Percentiles rank a stretch among this genome's conserved stretches.
phyloP scores from a whole-genome alignment of 176 grass and related monocot species.

The Triticum turgidum region DNA sequence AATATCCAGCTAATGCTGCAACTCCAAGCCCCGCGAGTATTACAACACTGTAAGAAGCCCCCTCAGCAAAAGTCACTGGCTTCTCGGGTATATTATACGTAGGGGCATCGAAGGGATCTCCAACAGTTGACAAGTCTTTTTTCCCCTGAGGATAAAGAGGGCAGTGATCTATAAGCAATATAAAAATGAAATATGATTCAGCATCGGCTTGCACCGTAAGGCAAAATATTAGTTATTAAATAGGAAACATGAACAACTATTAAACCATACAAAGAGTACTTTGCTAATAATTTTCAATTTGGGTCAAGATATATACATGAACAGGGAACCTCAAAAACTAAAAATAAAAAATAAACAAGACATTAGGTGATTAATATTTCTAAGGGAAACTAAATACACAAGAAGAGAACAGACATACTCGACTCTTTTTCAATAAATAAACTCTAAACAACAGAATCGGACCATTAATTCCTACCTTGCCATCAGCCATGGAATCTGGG shows the following conservation, averaged over 20 bases:
- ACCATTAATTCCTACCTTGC: not conserved
- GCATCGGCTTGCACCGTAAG: not conserved
- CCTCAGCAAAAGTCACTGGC: slow-evolving; percentile 84
- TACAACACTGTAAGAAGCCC: slow-evolving; percentile 86
- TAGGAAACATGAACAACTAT: not conserved
- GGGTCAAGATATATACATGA: not conserved
- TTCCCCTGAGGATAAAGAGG: slow-evolving; percentile 37
- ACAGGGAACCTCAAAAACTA: not conserved
- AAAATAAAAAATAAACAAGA: not conserved
- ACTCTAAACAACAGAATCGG: not conserved
- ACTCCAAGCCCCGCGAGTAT: slow-evolving; percentile 90
- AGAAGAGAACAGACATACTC: not conserved
- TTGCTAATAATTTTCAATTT: not conserved
- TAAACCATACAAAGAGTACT: not conserved
- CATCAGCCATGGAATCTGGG: not conserved
- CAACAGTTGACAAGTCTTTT: slow-evolving; percentile 69
- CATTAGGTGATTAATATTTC: not conserved
- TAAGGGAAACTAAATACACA: not conserved
- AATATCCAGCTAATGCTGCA: slow-evolving; percentile 90
- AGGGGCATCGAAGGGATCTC: slow-evolving; percentile 84
- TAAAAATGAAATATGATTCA: slow-evolving; percentile 19
- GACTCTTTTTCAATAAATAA: not conserved
- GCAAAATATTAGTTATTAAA: not conserved
- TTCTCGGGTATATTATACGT: slow-evolving; percentile 97
- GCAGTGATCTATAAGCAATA: not conserved